A percentile compares a stretch with the other conserved stretches of the same genome.
Conservation (phyloP, 768 basidiomycete genomes). For the Phlegmacium glaucopus region DNA sequence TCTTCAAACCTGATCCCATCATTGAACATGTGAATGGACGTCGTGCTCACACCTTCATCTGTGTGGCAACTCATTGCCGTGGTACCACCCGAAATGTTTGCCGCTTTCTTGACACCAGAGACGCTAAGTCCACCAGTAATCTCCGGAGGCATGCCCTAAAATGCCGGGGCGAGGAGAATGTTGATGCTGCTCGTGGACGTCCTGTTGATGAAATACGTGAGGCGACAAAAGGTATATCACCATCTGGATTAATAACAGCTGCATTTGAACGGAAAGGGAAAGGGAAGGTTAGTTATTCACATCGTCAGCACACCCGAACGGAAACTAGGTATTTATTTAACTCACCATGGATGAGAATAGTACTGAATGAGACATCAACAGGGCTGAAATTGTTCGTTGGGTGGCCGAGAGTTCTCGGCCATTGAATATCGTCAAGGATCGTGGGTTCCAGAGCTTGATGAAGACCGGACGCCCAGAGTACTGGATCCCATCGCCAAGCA, state of each 20-base stretch:
- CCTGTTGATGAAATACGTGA: conserved; percentile 9
- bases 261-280: conserved; percentile 27
- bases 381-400: conserved; percentile 32
- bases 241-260: too few relatives aligned
- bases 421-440: conserved; percentile 29
- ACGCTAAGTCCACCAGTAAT: conserved; percentile 29
- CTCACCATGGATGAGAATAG: neutral
- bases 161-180: conserved; percentile 27
- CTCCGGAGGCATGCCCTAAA: conserved; percentile 23
- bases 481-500: conserved; percentile 30
- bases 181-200: conserved; percentile 7
- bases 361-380: conserved; percentile 2
- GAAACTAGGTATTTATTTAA: conserved; percentile 18
- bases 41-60: conserved; percentile 26
- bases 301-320: conserved; percentile 18
- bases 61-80: conserved; percentile 16
- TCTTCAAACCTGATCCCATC: conserved; percentile 21
- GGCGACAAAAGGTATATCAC: conserved; percentile 27
- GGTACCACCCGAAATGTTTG: neutral
- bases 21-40: conserved; percentile 19
- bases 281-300: conserved; percentile 27
- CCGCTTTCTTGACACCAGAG: conserved; percentile 8
- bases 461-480: conserved; percentile 29
- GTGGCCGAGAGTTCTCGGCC: conserved; percentile 29
- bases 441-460: conserved; percentile 26